Evolutionary conservation across 345 rosid species (phyloP), one percentile per base, ranked within the genome.

Genomic region (Orychophragmus violaceus): DNA sequence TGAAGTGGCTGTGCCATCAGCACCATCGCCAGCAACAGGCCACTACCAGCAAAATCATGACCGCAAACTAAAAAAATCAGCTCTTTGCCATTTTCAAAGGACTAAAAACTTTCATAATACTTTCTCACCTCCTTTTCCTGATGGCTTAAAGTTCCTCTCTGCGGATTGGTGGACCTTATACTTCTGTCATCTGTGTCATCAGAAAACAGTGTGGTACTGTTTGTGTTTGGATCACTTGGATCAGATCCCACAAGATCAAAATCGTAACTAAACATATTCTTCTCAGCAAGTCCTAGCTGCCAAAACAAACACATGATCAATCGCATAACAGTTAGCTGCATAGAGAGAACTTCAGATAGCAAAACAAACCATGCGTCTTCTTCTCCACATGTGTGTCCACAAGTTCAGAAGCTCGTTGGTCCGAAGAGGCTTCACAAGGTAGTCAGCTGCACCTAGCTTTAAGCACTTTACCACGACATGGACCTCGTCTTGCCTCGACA

Each of bases 141-240:
- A 81, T 80, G 85, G 66, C 65, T 70, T 59, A 91, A 71, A 65
- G 76, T 51, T 62, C 74, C 94, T 57, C 77, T 77, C 76, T 85
- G 96, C 13, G 74, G 86, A 69, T 85, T 81, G 35, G 72, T 72
- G 59, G 82, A 81, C 82, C 75, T 88, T 30, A 74, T 70, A 66
- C 89, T 88, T 80, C 66, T 86, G 23, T 94, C 99, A 82, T 93
- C 97, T 35, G 98, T 90, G 77, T 94, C 97, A 78, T 94, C 99
- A 8, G 99, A 88, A 77, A 94, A 84, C 53, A 94, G 48, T 52
- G 86, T 90, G 11, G 96, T 84, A 64, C 97, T 94, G 75, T 84
- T 90, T 32, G 97, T 90, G 71, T 86, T 88, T 32, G 88, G 92
- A 88, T 94, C 97, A 73, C 97, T 94, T 55, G 83, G 99, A 74